Percentiles rank a stretch among this genome's conserved stretches.
These are phyloP conservation scores for Neofusicoccum sp. DNA, from an alignment of 2,329 filamentous ascomycete species.

Conservation along the genomic window DNA sequence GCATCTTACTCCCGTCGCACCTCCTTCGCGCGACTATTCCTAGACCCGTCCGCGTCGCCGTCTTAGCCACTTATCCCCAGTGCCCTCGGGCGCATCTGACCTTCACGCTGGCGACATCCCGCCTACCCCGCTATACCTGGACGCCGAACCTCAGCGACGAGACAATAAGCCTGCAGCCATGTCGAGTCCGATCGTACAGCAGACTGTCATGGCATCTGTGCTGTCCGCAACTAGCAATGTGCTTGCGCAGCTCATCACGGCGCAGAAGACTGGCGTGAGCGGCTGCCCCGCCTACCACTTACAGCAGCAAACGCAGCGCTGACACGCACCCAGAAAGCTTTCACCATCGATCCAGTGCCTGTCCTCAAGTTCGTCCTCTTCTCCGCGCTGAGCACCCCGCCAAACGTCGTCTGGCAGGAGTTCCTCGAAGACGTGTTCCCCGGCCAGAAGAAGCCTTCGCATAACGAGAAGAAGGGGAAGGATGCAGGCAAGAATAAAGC, in stretches of 20 bases:
- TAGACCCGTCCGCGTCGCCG: too few species aligned
- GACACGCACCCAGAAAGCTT: slow-evolving; percentile 48
- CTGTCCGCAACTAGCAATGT: slow-evolving; percentile 69
- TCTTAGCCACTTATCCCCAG: too few species aligned
- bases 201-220: slow-evolving; percentile 60
- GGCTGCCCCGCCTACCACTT: background rate
- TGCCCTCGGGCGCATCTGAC: too few species aligned
- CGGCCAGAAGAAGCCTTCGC: slow-evolving; percentile 42
- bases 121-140: background rate
- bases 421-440: slow-evolving; percentile 75
- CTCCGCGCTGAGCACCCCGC: slow-evolving; percentile 69
- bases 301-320: background rate
- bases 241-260: slow-evolving; percentile 67
- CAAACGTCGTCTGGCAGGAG: slow-evolving; percentile 84
- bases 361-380: slow-evolving; percentile 77
- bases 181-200: slow-evolving; percentile 19
- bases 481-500: slow-evolving; percentile 22
- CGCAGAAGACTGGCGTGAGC: slow-evolving; percentile 60
- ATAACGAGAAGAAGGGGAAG: slow-evolving; percentile 30
- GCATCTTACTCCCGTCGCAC: too few species aligned
- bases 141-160: background rate
- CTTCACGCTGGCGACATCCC: background rate
- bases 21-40: too few species aligned
- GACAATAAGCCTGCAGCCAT: background rate
- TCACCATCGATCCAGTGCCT: slow-evolving; percentile 63